Base-by-base conservation (phyloP, 495 filamentous ascomycete genomes). In the Xylaria grammica region DNA sequence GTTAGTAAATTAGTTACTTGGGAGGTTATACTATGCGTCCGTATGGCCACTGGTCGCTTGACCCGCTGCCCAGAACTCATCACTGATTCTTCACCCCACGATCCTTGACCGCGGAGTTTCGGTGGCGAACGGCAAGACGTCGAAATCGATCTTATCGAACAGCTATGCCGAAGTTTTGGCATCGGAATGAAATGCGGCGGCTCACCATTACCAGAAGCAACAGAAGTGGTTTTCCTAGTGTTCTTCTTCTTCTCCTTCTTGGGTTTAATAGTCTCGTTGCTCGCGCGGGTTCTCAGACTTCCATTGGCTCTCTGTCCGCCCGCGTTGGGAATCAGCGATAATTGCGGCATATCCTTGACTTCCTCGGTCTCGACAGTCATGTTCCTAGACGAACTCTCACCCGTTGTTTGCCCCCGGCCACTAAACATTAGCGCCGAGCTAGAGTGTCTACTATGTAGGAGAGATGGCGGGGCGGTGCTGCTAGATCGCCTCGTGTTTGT, bases 301-400 rank as follows among this genome's bases (percentile, higher is more conserved):
- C 89, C 90, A 65, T 82, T 83, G 19, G 83, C 79, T 27, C 84
- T 84, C 66, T 90, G 86, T 44, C 89, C 86, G 26, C 86, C 87
- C 5, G 85, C 79, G 15, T 83, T 89, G 27, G 90, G 84, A 26
- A 89, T 88, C 32, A 96, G 75, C 13, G 91, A 89, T n/a, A 96
- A 87, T 70, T 96, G 94, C 6, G 92, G 93, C 36, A 97, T 91
- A 17, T 95, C 94, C 36, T 85, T 90, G 52, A 99, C 96, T 4
- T 93, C 96, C 79, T 99, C 95, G 4, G 95, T 98, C 78, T 99
- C 95, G 13, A 99, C 94, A 40, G 91, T 97, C 95, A 99, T 99
- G 67, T 92, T 96, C 69, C 89, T 88, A 32, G 91, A 85, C 15
- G 92, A 89, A 10, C 86, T 88, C 72, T 97, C 94, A 44, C 84